Evolutionary conservation across 768 basidiomycete species (phyloP).

Genomic region (Boletus coccyginus): DNA sequence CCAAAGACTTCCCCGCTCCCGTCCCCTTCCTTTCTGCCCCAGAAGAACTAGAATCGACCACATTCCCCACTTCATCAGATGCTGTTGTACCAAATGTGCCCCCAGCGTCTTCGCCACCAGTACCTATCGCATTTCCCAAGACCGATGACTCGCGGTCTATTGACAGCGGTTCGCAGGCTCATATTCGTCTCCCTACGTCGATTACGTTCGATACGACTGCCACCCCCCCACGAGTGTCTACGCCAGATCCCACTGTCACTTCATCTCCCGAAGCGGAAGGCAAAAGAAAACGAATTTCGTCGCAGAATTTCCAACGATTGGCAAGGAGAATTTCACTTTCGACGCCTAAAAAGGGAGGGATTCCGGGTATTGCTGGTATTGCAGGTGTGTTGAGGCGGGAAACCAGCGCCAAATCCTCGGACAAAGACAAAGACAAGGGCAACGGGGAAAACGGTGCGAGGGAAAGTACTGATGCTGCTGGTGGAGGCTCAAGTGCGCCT

Average conservation of each 20-base stretch:
- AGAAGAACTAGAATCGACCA: conserved; percentile 7
- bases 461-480: conserved; percentile 17
- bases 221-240: conserved; percentile 65
- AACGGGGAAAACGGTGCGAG: conserved; percentile 20
- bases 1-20: conserved; percentile 26
- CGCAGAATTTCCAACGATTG: conserved; percentile 82
- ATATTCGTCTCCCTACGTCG: conserved; percentile 27
- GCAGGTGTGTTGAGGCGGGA: conserved; percentile 31
- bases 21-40: conserved; percentile 35
- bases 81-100: conserved; percentile 31
- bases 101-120: conserved; percentile 33
- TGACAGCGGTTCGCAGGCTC: conserved; percentile 27
- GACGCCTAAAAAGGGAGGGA: conserved; percentile 52
- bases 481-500: conserved; percentile 35
- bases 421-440: conserved; percentile 45
- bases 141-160: conserved; percentile 34
- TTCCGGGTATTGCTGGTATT: conserved; percentile 29
- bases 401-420: conserved; percentile 35
- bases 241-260: conserved; percentile 63
- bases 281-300: conserved; percentile 77
- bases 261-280: conserved; percentile 63
- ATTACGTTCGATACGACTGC: conserved; percentile 63
- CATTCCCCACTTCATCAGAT: conserved; percentile 12
- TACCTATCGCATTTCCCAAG: conserved; percentile 42
- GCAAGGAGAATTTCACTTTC: conserved; percentile 70